phyloP scores from a whole-genome alignment of 2,329 filamentous ascomycete genomes.

The Didymella keratinophila region DNA sequence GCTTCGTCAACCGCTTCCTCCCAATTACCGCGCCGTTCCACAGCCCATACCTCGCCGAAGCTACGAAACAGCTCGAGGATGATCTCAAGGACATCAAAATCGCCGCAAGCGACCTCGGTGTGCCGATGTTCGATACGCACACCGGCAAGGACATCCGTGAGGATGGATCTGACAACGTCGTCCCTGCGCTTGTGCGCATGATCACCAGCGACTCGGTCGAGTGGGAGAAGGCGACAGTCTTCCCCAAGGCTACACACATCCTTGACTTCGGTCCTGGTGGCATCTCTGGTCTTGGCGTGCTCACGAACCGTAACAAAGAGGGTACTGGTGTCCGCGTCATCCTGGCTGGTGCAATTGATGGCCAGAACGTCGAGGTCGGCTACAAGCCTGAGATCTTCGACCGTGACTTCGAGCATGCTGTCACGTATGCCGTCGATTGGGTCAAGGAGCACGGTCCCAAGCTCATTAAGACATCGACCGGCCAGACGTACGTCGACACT shows the following conservation, averaged over 20 bases:
- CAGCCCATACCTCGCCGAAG: conserved; percentile 88
- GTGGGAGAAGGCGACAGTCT: conserved; percentile 94
- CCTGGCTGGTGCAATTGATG: conserved; percentile 89
- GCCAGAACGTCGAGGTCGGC: conserved; percentile 87
- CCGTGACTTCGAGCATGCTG: conserved; percentile 90
- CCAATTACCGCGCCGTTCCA: conserved; percentile 99
- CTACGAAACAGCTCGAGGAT: conserved; percentile 81
- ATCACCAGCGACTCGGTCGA: conserved; percentile 94
- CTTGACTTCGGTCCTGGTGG: conserved; percentile 97
- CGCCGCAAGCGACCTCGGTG: conserved; percentile 74
- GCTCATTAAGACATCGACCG: conserved; percentile 85
- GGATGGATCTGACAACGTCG: conserved; percentile 74
- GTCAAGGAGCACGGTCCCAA: conserved; percentile 96
- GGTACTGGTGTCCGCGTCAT: conserved; percentile 97
- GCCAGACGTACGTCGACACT: conserved; percentile 92
- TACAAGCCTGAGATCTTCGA: conserved; percentile 99
- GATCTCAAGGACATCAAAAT: conserved; percentile 87
- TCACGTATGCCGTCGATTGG: conserved; percentile 97
- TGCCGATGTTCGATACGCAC: conserved; percentile 82
- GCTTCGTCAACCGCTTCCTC: conserved; percentile 95
- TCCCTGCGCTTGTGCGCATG: conserved; percentile 86
- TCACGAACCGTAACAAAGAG: conserved; percentile 99
- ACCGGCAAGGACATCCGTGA: conserved; percentile 84
- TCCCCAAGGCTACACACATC: conserved; percentile 90
- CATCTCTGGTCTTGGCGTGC: conserved; percentile 91